Conservation (phyloP, 495 filamentous ascomycete species). For the Parathielavia appendiculata region DNA sequence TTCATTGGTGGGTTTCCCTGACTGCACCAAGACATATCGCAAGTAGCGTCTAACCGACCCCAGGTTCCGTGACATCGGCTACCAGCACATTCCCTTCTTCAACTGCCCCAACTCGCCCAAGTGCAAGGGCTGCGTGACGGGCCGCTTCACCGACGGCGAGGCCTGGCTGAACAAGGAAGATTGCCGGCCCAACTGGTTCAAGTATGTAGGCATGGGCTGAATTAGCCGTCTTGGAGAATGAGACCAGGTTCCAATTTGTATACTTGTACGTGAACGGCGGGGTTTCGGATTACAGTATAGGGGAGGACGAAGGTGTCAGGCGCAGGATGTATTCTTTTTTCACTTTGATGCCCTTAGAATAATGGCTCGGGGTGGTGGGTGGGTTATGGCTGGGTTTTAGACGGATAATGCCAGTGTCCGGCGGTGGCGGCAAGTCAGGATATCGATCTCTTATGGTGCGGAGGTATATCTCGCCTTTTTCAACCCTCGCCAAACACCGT, state of each 20-base stretch:
- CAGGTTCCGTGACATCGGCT: slow-evolving; percentile 99
- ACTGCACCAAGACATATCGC: not conserved
- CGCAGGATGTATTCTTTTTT: slow-evolving; percentile 14
- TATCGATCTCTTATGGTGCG: not conserved
- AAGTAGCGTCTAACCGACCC: slow-evolving; percentile 15
- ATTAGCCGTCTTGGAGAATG: not conserved
- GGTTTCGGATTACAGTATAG: slow-evolving; percentile 17
- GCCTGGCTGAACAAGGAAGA: slow-evolving; percentile 81
- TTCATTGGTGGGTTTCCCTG: slow-evolving; percentile 75
- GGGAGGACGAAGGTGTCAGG: slow-evolving; percentile 15
- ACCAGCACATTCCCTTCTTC: slow-evolving; percentile 97
- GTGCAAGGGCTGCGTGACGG: slow-evolving; percentile 81
- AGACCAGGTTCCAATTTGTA: slow-evolving; percentile 3
- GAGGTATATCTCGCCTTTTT: not conserved
- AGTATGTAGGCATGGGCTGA: slow-evolving; percentile 79
- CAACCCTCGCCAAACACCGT: slow-evolving; percentile 48
- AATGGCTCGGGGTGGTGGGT: not conserved
- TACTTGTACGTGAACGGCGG: not conserved
- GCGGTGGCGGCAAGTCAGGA: not conserved
- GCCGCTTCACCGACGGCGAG: slow-evolving; percentile 83
- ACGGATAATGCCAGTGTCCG: not conserved
- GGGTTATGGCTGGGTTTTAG: not conserved
- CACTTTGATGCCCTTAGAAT: not conserved
- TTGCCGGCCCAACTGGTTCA: slow-evolving; percentile 95
- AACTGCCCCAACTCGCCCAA: slow-evolving; percentile 97